Evolutionary conservation across 306 rosid species (phyloP).

Genomic region (Begonia masoniana): DNA sequence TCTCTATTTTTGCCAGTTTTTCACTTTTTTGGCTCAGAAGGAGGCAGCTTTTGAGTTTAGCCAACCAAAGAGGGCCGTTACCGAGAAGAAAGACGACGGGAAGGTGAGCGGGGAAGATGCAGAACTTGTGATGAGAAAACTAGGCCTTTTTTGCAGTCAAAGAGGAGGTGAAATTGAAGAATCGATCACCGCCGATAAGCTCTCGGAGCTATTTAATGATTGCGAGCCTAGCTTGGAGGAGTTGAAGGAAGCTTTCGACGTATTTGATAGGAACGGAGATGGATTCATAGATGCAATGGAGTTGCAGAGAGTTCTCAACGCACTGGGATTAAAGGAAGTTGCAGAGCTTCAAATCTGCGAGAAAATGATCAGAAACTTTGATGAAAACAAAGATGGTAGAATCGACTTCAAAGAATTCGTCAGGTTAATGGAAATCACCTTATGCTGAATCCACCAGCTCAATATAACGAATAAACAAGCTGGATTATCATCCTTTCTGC

Average conservation of each 20-base stretch:
- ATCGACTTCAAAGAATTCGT: constrained; percentile 70
- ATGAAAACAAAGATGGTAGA: constrained; percentile 50
- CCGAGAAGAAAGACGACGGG: constrained; percentile 17
- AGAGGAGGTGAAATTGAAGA: constrained; percentile 31
- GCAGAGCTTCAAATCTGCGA: constrained; percentile 33
- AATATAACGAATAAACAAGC: not conserved
- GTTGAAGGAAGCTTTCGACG: constrained; percentile 75
- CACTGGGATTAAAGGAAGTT: constrained; percentile 47
- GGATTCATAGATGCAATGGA: constrained; percentile 67
- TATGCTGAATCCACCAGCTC: constrained; percentile 22
- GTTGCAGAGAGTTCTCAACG: constrained; percentile 45
- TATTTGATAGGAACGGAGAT: constrained; percentile 69
- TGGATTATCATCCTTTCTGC: too few relatives aligned
- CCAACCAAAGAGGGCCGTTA: constrained; percentile 3
- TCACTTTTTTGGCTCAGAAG: constrained; percentile 7
- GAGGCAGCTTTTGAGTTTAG: constrained; percentile 9
- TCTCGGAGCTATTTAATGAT: constrained; percentile 58
- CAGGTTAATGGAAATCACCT: constrained; percentile 52
- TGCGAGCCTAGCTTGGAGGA: constrained; percentile 76
- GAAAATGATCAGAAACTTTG: constrained; percentile 50
- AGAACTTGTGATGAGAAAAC: constrained; percentile 33
- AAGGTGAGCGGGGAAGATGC: constrained; percentile 38
- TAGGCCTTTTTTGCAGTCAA: constrained; percentile 44
- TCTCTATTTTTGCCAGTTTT: constrained; percentile 10
- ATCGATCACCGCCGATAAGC: constrained; percentile 22